Conservation (phyloP, 2,329 filamentous ascomycete species). For the Corynespora cassiicola region DNA sequence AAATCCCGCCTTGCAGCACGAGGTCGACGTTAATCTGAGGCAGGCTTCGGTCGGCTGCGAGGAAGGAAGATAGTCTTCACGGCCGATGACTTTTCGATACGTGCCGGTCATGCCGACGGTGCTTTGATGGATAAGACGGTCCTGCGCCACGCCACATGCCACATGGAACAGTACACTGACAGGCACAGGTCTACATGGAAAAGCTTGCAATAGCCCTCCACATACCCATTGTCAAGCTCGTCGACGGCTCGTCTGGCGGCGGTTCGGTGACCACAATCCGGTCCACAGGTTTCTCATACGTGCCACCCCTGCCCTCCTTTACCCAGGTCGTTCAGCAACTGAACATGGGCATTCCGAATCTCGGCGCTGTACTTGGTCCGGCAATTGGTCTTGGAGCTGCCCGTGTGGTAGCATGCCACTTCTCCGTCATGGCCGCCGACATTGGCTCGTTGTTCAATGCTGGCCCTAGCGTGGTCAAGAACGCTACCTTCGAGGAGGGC, state of each 20-base stretch:
- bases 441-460: slow-evolving; percentile 69
- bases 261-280: slow-evolving; percentile 67
- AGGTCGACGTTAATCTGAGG: slow-evolving; percentile 4
- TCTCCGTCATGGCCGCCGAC: slow-evolving; percentile 70
- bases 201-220: slow-evolving; percentile 64
- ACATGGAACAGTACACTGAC: slow-evolving; percentile 19
- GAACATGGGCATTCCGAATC: slow-evolving; percentile 69
- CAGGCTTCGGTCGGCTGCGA: slow-evolving; percentile 57
- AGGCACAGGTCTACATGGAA: slow-evolving; percentile 61
- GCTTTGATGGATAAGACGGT: slow-evolving; percentile 63
- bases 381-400: slow-evolving; percentile 70
- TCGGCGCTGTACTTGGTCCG: slow-evolving; percentile 68
- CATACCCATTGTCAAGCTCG: slow-evolving; percentile 68
- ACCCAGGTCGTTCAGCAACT: slow-evolving; percentile 62
- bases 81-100: slow-evolving; percentile 68
- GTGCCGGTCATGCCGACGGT: slow-evolving; percentile 70
- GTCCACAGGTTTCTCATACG: slow-evolving; percentile 63
- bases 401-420: slow-evolving; percentile 67
- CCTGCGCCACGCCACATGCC: too few relatives aligned
- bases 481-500: slow-evolving; percentile 70
- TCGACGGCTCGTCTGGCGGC: slow-evolving; percentile 69
- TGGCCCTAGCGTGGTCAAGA: slow-evolving; percentile 67
- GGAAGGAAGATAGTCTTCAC: slow-evolving; percentile 65
- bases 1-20: neutral
- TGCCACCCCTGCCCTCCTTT: slow-evolving; percentile 64